Base-by-base conservation (phyloP, 306 rosid species). In the Cajanus cajan region DNA sequence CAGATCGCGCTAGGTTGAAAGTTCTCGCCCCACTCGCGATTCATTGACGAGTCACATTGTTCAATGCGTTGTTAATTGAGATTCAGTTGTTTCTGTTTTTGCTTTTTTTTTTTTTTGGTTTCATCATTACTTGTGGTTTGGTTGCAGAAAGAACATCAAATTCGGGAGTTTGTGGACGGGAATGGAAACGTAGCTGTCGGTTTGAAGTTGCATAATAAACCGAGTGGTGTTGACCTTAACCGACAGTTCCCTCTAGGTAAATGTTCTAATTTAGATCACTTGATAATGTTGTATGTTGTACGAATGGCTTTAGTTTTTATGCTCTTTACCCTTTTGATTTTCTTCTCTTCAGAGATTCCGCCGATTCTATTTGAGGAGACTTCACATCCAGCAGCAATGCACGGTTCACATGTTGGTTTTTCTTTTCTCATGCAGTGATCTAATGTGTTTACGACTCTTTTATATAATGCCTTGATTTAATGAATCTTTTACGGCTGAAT, bases 161-260 rank as follows among this genome's bases (percentile, higher is more conserved):
- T 76, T 76, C 69, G 68, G 44, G 85, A 86, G 84, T 78, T 76
- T 78, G 73, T 78, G 63, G 86, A 89, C 9, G 83, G 75, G 45
- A 83, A 82, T 82, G 68, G 78, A 78, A 72, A 65, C 34, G 47
- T 73, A 71, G 83, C 87, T 74, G 78, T 34, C 7, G 73, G 57
- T 80, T 77, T 82, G 55, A 82, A 88, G 80, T 80, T 83, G 16
- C 69, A 79, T 37, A 66, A 40, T 18, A 77, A 87, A 64, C 36
- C 83, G 43, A 73, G 84, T 71, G 51, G 66, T 71, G 90, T 82
- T 57, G 88, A 80, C 28, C 84, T 74, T 41, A 74, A 80, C 19
- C 80, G 58, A 11, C 86, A 81, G 39, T 77, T 89, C 82, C 86
- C 97, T 82, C 31, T 85, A 61, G 97, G 98, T 90, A 87, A 82